Evolutionary conservation across 176 grass and related monocot genomes (phyloP).

Genomic region (Oryza glumipatula): DNA sequence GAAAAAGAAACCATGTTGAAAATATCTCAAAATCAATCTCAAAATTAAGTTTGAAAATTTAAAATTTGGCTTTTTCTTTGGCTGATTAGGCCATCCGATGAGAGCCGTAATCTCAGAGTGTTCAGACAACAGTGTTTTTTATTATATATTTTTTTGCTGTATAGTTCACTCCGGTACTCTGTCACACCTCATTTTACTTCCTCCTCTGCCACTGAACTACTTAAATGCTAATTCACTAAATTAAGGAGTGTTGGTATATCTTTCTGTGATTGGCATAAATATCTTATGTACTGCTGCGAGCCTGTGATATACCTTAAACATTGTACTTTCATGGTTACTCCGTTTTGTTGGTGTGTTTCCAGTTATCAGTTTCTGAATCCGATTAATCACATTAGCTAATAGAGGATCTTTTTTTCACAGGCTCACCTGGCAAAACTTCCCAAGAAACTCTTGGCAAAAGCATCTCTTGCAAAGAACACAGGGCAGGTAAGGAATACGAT

Average conservation of each 20-base stretch:
- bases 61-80: too few species aligned
- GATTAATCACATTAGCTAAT: not conserved
- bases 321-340: not conserved
- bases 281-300: not conserved
- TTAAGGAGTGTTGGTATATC: not conserved
- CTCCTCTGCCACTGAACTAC: not conserved
- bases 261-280: not conserved
- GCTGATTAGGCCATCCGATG: too few species aligned
- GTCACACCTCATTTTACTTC: too few species aligned
- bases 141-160: too few species aligned
- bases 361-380: not conserved
- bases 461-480: constrained; percentile 73
- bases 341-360: not conserved
- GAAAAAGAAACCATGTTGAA: too few species aligned
- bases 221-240: not conserved
- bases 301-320: not conserved
- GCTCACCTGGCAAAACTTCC: constrained; percentile 70
- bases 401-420: constrained; percentile 42
- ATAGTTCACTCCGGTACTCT: too few species aligned
- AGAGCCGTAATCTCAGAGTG: too few species aligned
- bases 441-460: constrained; percentile 83
- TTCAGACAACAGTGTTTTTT: too few species aligned
- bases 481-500: constrained; percentile 58
- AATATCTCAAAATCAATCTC: too few species aligned
- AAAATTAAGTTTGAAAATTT: too few species aligned